phyloP scores from a whole-genome alignment of 441 rosid genomes.

The Cnidoscolus chayamansa region DNA sequence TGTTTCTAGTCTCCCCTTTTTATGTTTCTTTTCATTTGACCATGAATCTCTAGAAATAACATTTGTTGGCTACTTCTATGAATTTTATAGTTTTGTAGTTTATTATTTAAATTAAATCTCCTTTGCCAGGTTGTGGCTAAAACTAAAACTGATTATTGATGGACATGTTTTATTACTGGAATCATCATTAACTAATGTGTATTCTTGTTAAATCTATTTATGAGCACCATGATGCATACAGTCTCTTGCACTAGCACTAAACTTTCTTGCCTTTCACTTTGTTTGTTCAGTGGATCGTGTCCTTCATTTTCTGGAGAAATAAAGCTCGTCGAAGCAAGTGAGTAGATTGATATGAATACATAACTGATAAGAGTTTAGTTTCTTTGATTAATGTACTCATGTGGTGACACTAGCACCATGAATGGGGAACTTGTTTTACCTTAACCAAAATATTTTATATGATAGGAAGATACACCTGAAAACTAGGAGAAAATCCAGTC shows the following conservation, averaged over 20 bases:
- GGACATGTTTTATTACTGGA: not conserved
- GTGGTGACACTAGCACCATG: not conserved
- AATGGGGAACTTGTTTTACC: no score
- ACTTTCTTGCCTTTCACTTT: not conserved
- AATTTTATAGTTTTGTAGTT: not conserved
- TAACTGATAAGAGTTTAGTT: not conserved
- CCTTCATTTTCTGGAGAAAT: slow-evolving; percentile 74
- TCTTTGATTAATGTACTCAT: not conserved
- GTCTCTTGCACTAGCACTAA: not conserved
- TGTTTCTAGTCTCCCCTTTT: not conserved
- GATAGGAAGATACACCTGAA: not conserved
- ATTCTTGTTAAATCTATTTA: not conserved
- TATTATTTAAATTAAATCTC: not conserved
- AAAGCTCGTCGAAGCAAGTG: slow-evolving; percentile 82
- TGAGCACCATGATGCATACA: not conserved
- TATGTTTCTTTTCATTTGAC: not conserved
- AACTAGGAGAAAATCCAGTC: not conserved
- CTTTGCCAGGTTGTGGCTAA: not conserved
- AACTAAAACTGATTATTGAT: not conserved
- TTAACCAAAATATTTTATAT: not conserved
- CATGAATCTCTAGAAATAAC: not conserved
- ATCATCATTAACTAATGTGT: not conserved
- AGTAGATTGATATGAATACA: slow-evolving; percentile 30
- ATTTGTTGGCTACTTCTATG: no score
- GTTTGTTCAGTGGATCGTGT: slow-evolving; percentile 64